Conservation (phyloP, 169 alveolate species). For the Cryptosporidium sp. region DNA sequence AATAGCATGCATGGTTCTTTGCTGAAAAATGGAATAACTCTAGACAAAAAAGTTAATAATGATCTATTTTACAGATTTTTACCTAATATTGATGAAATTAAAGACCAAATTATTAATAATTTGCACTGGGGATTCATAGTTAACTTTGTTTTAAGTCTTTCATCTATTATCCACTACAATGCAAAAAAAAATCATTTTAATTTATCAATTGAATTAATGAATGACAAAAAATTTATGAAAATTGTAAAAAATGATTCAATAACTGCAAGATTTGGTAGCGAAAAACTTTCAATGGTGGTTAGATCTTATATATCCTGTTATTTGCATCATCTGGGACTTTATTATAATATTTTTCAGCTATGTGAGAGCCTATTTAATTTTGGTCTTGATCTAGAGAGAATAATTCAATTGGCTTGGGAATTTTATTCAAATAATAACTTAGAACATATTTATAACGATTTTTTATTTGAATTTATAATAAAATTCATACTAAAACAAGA, state of each 20-base stretch:
- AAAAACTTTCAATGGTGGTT: not conserved
- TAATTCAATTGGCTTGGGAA: slow-evolving; percentile 1
- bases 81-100: slow-evolving; percentile 28
- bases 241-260: not conserved
- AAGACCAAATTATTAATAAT: slow-evolving; percentile 11
- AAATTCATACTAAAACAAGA: not conserved
- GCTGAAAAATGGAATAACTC: not conserved
- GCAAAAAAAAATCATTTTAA: not conserved
- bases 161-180: slow-evolving; percentile 21
- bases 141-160: slow-evolving; percentile 4
- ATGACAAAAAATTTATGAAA: slow-evolving; percentile 3
- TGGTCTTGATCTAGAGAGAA: not conserved
- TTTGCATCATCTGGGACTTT: slow-evolving; percentile 47
- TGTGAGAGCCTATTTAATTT: not conserved
- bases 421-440: not conserved
- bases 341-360: slow-evolving; percentile 19
- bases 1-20: not conserved
- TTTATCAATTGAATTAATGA: not conserved
- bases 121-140: slow-evolving; percentile 13
- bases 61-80: not conserved
- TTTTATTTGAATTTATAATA: slow-evolving; percentile 9
- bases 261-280: slow-evolving; percentile 20
- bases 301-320: slow-evolving; percentile 52
- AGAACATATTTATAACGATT: not conserved
- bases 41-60: not conserved